Conservation (phyloP, 2,329 filamentous ascomycete genomes). For the Zymoseptoria pseudotritici region DNA sequence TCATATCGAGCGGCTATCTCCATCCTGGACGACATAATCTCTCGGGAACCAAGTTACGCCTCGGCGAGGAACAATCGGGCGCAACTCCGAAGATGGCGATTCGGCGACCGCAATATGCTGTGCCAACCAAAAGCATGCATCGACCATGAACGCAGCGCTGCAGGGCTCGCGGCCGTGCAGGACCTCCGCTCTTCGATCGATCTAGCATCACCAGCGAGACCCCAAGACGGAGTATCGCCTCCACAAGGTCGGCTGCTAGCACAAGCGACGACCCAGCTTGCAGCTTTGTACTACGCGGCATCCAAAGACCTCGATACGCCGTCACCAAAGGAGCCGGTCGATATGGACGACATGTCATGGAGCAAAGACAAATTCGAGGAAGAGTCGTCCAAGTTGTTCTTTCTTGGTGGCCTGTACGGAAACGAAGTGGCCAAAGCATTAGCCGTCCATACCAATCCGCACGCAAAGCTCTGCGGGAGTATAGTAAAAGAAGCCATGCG, state of each 20-base stretch:
- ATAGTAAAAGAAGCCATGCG: conserved; percentile 54
- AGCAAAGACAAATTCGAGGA: conserved; percentile 40
- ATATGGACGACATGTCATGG: conserved; percentile 29
- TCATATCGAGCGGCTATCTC: conserved; percentile 20
- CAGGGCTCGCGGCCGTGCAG: conserved; percentile 19
- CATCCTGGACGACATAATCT: conserved; percentile 50
- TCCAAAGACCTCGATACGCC: conserved; percentile 16
- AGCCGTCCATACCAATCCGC: conserved; percentile 54
- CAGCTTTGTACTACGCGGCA: conserved; percentile 26
- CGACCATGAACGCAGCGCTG: conserved; percentile 1
- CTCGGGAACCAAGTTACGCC: conserved; percentile 57
- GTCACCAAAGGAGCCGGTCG: conserved; percentile 21
- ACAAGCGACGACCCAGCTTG: conserved; percentile 60
- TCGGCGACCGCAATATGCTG: conserved; percentile 46
- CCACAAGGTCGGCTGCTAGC: conserved; percentile 59
- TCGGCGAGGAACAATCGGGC: conserved; percentile 69
- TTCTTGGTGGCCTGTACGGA: conserved; percentile 47
- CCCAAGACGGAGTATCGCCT: conserved; percentile 51
- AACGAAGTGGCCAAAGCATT: conserved; percentile 51
- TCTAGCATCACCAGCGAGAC: conserved; percentile 49
- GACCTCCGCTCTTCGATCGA: conserved; percentile 45
- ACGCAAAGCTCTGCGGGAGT: conserved; percentile 55
- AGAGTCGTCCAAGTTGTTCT: conserved; percentile 49
- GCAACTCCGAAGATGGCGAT: conserved; percentile 42
- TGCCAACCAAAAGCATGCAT: conserved; percentile 6